phyloP scores from a whole-genome alignment of 2,329 filamentous ascomycete genomes.

The Xylaria sp. region DNA sequence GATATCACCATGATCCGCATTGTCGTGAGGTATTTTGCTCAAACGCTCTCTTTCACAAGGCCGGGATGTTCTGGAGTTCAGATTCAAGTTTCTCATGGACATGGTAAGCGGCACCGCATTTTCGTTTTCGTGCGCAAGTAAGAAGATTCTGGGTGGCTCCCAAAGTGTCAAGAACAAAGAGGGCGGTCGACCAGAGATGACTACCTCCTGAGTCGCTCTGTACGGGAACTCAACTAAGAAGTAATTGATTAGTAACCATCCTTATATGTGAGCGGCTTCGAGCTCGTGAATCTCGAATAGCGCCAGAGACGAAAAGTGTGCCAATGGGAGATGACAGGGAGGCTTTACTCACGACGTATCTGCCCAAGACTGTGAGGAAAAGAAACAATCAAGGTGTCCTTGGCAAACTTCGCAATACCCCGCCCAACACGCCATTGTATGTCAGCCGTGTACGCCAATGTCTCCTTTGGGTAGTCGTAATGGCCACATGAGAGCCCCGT shows the following conservation, averaged over 20 bases:
- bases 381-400: conserved; percentile 55
- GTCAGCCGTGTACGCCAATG: conserved; percentile 59
- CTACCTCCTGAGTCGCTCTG: conserved; percentile 59
- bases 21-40: conserved; percentile 44
- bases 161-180: conserved; percentile 63
- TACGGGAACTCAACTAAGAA: conserved; percentile 60
- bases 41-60: conserved; percentile 48
- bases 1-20: conserved; percentile 48
- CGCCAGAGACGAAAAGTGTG: not conserved
- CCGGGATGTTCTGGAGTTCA: conserved; percentile 26
- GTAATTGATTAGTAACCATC: conserved; percentile 10
- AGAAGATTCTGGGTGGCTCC: conserved; percentile 63
- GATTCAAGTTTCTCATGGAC: conserved; percentile 34
- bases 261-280: not conserved
- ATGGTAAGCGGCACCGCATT: conserved; percentile 30
- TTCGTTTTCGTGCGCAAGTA: not conserved
- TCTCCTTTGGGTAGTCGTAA: conserved; percentile 54
- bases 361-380: conserved; percentile 39
- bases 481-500: conserved; percentile 58
- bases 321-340: not conserved
- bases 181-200: conserved; percentile 51
- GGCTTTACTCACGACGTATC: conserved; percentile 40
- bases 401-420: conserved; percentile 56
- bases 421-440: conserved; percentile 53
- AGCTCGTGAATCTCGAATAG: not conserved